Evolutionary conservation across 192 early-diverging fungal species (phyloP), one percentile per base, ranked within the genome.

Genomic region (Kickxella alabastrina): DNA sequence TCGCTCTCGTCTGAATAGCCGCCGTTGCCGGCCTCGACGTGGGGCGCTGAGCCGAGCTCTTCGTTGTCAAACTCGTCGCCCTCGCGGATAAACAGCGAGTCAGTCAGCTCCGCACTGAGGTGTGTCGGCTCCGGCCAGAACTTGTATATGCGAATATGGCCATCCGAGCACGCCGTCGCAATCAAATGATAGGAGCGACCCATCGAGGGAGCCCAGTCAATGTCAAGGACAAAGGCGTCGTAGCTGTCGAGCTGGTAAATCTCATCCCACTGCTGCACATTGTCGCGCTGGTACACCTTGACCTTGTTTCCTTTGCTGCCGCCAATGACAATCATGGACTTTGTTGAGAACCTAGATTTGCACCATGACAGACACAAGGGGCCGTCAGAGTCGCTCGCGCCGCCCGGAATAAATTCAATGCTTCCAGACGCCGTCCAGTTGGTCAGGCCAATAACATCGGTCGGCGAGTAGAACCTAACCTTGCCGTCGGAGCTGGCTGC

Each of bases 321-420:
- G 3, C 91, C 91, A 13, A 97, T 83, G 3, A 81, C 91, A 29
- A 75, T 66, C 66, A 97, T 85, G 83, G 87, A 86, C 14, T 82
- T 80, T 6, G 85, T 75, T 1, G 81, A 65, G 48, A 84, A 87
- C 27, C 88, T 82, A 18, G 90, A 87, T 19, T 88, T 85, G 68
- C 88, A 92, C 94, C 94, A 97, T 10, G 86, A 84, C 22, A 97
- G 39, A 42, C 87, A 89, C 53, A 89, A 84, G 25, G 82, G 87
- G 29, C 84, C 89, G 49, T 91, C 91, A 0, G 83, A 77, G 52
- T 93, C 90, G 59, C 79, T 87, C 9, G 65, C 55, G 17, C 77
- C 79, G 26, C 71, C 80, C 17, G 78, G 68, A 1, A 76, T 68
- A 47, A 68, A 62, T 10, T 80, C 70, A 8, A 90, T 80, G 7